phyloP scores from a whole-genome alignment of 208 protist genomes.

The Trypanosoma vivax region DNA sequence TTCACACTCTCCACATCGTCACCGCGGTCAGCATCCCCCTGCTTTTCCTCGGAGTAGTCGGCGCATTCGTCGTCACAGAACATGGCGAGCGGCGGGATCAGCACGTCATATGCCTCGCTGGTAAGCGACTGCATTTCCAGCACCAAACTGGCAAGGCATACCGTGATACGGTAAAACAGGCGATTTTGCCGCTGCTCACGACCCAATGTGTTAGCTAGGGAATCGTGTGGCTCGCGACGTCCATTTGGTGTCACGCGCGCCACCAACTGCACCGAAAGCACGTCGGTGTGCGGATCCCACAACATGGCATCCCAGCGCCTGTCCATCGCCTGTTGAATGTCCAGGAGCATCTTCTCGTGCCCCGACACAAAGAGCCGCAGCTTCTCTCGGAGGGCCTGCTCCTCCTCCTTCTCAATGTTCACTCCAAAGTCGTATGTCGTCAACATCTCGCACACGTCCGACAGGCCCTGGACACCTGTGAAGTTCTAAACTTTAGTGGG shows the following conservation, averaged over 20 bases:
- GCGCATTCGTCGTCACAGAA: constrained; percentile 33
- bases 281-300: constrained; percentile 39
- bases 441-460: constrained; percentile 14
- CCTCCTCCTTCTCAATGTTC: constrained; percentile 23
- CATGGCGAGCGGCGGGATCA: constrained; percentile 38
- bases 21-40: no score
- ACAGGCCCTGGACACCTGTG: no score
- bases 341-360: constrained; percentile 51
- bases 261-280: constrained; percentile 26
- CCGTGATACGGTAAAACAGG: constrained; percentile 32
- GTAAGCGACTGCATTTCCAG: constrained; percentile 45
- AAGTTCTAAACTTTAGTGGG: no score
- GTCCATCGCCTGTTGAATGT: constrained; percentile 41
- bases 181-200: constrained; percentile 23
- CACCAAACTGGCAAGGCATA: constrained; percentile 29
- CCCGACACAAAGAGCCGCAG: constrained; percentile 31
- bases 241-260: constrained; percentile 8
- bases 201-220: constrained; percentile 40
- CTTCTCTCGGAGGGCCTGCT: constrained; percentile 21
- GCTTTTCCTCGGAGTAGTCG: constrained; percentile 14
- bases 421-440: constrained; percentile 19
- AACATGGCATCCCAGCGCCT: constrained; percentile 38
- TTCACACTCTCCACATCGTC: constrained; percentile 14
- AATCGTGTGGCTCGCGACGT: constrained; percentile 4
- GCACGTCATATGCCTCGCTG: constrained; percentile 24